Conservation (phyloP, 2,329 filamentous ascomycete genomes). For the Ascochyta clinopodiicola region DNA sequence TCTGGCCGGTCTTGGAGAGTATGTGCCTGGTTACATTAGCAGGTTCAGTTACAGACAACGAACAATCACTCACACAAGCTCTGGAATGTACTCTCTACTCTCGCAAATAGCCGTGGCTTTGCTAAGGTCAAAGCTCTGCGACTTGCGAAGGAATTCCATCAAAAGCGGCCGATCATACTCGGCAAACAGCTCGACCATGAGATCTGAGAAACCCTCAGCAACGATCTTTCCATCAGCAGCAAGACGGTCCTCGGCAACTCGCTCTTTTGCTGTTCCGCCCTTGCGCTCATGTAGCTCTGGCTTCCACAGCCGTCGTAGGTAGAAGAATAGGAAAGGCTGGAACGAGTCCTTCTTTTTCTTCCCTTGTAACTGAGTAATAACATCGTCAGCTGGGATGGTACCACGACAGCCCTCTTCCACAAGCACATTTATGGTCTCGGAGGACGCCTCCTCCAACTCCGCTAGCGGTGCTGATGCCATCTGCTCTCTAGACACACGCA, state of each 20-base stretch:
- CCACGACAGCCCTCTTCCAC: slow-evolving; percentile 92
- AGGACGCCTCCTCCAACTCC: slow-evolving; percentile 80
- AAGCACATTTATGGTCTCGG: slow-evolving; percentile 83
- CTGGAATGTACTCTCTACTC: slow-evolving; percentile 78
- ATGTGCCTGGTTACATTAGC: slow-evolving; percentile 64
- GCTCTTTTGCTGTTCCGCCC: slow-evolving; percentile 46
- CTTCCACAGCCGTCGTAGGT: slow-evolving; percentile 84
- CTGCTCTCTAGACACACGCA: slow-evolving; percentile 79
- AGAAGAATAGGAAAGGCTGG: slow-evolving; percentile 86
- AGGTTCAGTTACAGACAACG: background rate
- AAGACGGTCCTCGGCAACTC: slow-evolving; percentile 51
- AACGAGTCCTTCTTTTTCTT: slow-evolving; percentile 59
- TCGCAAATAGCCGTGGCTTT: slow-evolving; percentile 81
- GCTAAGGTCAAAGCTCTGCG: slow-evolving; percentile 88
- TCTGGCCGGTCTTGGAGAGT: slow-evolving; percentile 92
- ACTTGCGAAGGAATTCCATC: slow-evolving; percentile 85
- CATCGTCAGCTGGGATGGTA: slow-evolving; percentile 76
- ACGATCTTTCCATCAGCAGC: slow-evolving; percentile 68
- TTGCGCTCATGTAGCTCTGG: slow-evolving; percentile 66
- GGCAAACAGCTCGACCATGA: slow-evolving; percentile 85
- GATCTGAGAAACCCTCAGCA: slow-evolving; percentile 85
- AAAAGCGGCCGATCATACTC: slow-evolving; percentile 79
- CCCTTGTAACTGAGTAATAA: slow-evolving; percentile 77
- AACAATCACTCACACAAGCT: slow-evolving; percentile 70
- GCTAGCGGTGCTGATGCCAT: slow-evolving; percentile 67